Conservation (phyloP, 2,329 filamentous ascomycete species). For the Lachnum nothofagi region DNA sequence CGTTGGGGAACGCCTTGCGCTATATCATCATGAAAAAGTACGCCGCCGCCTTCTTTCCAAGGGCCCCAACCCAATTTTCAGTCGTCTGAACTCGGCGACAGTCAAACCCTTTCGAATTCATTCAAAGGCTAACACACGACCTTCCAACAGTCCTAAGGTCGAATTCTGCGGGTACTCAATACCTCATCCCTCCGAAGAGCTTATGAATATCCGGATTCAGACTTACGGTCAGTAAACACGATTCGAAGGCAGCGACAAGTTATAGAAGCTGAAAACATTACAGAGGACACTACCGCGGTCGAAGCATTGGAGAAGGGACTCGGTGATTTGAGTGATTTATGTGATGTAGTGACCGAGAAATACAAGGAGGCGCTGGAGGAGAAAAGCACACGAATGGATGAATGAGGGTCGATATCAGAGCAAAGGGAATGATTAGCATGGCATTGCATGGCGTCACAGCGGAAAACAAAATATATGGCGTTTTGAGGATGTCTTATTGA, state of each 20-base stretch:
- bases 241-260: background rate
- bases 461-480: conserved; percentile 20
- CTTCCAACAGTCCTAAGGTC: conserved; percentile 68
- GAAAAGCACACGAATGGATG: conserved; percentile 35
- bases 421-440: conserved; percentile 6
- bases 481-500: conserved; percentile 24
- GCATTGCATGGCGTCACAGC: conserved; percentile 30
- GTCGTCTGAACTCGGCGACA: background rate
- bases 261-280: conserved; percentile 14
- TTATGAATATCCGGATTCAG: conserved; percentile 97
- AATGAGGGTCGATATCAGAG: conserved; percentile 4
- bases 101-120: background rate
- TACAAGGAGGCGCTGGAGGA: conserved; percentile 66
- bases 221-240: conserved; percentile 69
- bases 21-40: conserved; percentile 99
- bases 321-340: conserved; percentile 81
- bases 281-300: conserved; percentile 74
- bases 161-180: conserved; percentile 99
- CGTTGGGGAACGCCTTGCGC: conserved; percentile 85
- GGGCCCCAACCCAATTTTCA: background rate
- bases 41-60: conserved; percentile 27
- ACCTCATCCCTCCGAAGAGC: conserved; percentile 88
- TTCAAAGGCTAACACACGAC: conserved; percentile 1
- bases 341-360: conserved; percentile 88
- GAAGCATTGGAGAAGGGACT: conserved; percentile 88